Conservation (phyloP, 169 alveolate species). For the Amoebophrya sp. region DNA sequence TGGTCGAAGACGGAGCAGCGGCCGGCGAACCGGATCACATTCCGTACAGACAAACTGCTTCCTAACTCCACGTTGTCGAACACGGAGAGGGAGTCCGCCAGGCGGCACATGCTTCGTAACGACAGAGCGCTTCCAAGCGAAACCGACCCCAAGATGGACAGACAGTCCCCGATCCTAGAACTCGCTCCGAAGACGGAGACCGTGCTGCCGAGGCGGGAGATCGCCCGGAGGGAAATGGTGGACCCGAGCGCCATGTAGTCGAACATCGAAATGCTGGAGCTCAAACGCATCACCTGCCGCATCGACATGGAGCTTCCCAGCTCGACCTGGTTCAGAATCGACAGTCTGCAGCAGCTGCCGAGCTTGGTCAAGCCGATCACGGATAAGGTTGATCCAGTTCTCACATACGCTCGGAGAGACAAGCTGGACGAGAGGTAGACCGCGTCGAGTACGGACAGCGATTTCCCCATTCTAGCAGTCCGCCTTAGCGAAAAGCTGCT, state of each 20-base stretch:
- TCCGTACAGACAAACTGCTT: not conserved
- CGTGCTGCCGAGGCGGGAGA: not conserved
- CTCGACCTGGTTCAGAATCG: not conserved
- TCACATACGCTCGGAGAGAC: not conserved
- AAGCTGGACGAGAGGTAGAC: not conserved
- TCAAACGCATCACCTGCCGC: not conserved
- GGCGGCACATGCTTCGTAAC: not conserved
- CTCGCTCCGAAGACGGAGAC: not conserved
- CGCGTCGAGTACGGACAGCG: conserved; percentile 6
- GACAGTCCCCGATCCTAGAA: not conserved
- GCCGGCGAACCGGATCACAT: not conserved
- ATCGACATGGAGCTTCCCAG: not conserved
- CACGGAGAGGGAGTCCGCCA: not conserved
- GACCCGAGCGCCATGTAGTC: not conserved
- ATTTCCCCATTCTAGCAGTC: not conserved
- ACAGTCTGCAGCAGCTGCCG: conserved; percentile 11
- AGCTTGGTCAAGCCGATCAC: not conserved
- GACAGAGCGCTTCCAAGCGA: not conserved
- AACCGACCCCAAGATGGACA: not conserved
- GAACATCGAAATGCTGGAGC: not conserved
- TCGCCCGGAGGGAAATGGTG: not conserved
- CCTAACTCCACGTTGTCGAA: not conserved
- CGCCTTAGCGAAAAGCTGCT: not conserved
- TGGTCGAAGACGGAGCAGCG: not conserved
- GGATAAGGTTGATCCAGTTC: not conserved